Evolutionary conservation across 352 stramenopile species (phyloP).

Genomic region (Pythium angustatum): DNA sequence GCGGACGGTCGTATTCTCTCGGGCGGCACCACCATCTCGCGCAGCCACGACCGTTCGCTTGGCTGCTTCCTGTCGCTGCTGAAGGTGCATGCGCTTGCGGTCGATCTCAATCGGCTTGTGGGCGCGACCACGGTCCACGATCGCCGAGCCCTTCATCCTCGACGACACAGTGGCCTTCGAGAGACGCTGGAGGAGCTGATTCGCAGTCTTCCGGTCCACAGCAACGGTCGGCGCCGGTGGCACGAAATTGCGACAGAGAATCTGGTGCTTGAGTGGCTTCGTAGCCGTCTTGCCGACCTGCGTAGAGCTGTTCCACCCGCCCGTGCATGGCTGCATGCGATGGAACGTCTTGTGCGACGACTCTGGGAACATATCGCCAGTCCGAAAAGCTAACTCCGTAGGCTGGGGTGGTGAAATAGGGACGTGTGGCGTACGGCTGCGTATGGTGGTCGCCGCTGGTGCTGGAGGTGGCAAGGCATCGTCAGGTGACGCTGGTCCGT

Average conservation of each 20-base stretch:
- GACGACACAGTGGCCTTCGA: constrained; percentile 64
- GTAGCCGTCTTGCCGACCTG: constrained; percentile 31
- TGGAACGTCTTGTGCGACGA: background rate
- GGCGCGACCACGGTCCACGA: too few relatives aligned
- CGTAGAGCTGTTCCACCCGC: constrained; percentile 60
- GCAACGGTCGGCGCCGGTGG: constrained; percentile 38
- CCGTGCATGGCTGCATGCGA: background rate
- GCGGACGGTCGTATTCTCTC: constrained; percentile 13
- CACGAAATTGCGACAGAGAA: constrained; percentile 55
- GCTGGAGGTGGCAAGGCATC: constrained; percentile 2
- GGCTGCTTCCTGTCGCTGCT: constrained; percentile 10
- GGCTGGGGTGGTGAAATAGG: background rate
- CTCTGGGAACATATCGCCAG: background rate
- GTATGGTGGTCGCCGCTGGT: background rate
- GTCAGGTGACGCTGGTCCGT: background rate
- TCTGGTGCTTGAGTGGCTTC: constrained; percentile 58
- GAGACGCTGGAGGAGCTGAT: constrained; percentile 42
- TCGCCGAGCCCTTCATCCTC: constrained; percentile 36
- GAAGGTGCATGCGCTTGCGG: constrained; percentile 24
- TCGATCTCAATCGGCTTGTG: constrained; percentile 14
- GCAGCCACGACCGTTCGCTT: background rate
- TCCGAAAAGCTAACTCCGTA: too few relatives aligned
- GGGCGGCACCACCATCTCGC: too few relatives aligned
- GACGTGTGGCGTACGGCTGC: background rate
- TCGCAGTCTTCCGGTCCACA: constrained; percentile 37